These are phyloP conservation scores for Plasmodium gaboni DNA, from an alignment of 169 alveolate species.

Conservation along the genomic window DNA sequence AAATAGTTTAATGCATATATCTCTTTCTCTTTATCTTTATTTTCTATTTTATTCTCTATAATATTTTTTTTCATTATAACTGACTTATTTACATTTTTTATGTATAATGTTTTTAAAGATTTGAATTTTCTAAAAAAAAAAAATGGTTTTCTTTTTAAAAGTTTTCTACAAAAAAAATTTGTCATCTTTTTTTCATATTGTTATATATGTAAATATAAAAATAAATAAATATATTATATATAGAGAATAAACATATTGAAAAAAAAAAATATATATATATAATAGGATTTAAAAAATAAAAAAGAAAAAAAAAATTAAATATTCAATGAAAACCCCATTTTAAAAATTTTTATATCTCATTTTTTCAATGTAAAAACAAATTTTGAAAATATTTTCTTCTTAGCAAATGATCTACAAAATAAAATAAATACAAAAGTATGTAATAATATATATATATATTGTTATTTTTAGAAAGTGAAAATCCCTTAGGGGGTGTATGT, in stretches of 20 bases:
- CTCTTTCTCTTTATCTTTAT: constrained; percentile 4
- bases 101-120: constrained; percentile 4
- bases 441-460: too few relatives aligned
- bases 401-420: constrained; percentile 41
- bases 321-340: not conserved
- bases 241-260: not conserved
- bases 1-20: constrained; percentile 29
- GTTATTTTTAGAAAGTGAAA: too few relatives aligned
- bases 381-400: constrained; percentile 62
- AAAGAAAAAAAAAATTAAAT: constrained; percentile 5
- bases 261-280: not conserved
- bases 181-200: constrained; percentile 25
- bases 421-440: constrained; percentile 8
- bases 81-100: not conserved
- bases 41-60: not conserved
- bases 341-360: not conserved
- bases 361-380: constrained; percentile 15
- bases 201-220: too few relatives aligned
- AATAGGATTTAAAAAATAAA: not conserved
- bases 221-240: too few relatives aligned
- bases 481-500: too few relatives aligned
- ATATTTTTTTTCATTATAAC: constrained; percentile 16
- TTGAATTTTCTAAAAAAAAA: constrained; percentile 3
- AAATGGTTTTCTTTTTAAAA: constrained; percentile 18
- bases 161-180: constrained; percentile 17